Percentiles rank a stretch among this genome's conserved stretches.
Evolutionary conservation across 352 stramenopile species (phyloP).

Genomic region (Phytophthora litchii): DNA sequence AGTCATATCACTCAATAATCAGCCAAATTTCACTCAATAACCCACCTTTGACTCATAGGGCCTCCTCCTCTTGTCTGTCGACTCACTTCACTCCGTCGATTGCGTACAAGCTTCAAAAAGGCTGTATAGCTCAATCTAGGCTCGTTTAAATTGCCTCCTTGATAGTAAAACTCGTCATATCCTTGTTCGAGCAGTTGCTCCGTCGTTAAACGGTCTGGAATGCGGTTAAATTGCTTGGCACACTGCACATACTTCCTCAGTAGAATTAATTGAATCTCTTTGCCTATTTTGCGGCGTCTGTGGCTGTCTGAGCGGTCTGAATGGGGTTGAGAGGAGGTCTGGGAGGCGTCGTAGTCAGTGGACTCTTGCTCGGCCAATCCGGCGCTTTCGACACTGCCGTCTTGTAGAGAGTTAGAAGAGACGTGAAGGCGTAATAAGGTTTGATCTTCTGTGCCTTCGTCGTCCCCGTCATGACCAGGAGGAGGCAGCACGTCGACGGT

Average conservation of each 20-base stretch:
- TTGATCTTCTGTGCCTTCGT: slow-evolving; percentile 22
- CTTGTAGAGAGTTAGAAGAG: slow-evolving; percentile 14
- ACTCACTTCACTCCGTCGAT: slow-evolving; percentile 59
- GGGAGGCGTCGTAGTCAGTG: slow-evolving; percentile 21
- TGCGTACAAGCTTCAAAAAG: slow-evolving; percentile 75
- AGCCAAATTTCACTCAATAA: neutral
- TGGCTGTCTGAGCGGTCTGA: slow-evolving; percentile 8
- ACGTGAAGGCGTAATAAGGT: slow-evolving; percentile 26
- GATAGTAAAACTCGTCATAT: slow-evolving; percentile 76
- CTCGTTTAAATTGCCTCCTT: slow-evolving; percentile 63
- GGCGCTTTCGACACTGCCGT: slow-evolving; percentile 26
- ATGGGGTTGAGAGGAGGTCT: slow-evolving; percentile 9
- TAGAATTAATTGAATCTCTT: slow-evolving; percentile 61
- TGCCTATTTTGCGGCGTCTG: slow-evolving; percentile 57
- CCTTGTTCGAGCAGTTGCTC: slow-evolving; percentile 69
- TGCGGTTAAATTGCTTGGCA: slow-evolving; percentile 49
- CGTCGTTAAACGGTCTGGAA: slow-evolving; percentile 55
- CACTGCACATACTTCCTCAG: slow-evolving; percentile 67
- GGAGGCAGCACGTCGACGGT: slow-evolving; percentile 29
- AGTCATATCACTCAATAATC: slow-evolving; percentile 1
- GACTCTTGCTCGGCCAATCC: slow-evolving; percentile 25
- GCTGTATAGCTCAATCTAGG: slow-evolving; percentile 57
- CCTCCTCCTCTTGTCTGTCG: slow-evolving; percentile 26
- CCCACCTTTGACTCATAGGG: slow-evolving; percentile 28
- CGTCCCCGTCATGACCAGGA: slow-evolving; percentile 25